These are phyloP conservation scores for Penicillium sp. DNA, from an alignment of 2,329 filamentous ascomycete species.

Conservation along the genomic window DNA sequence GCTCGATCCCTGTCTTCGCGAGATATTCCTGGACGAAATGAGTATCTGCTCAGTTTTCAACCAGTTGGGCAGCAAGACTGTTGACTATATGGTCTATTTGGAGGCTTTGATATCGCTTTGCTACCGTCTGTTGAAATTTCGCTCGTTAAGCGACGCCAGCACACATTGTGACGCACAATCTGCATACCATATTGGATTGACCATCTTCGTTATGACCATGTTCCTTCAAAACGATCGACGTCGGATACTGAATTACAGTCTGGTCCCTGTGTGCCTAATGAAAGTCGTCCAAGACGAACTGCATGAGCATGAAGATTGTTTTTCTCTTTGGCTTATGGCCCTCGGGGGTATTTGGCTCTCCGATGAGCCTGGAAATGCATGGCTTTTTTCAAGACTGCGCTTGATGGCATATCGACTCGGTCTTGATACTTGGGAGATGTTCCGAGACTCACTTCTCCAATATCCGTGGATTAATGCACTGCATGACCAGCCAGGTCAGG, in stretches of 20 bases:
- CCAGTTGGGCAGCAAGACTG: neutral
- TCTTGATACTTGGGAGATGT: neutral
- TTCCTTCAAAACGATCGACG: neutral
- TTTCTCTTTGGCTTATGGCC: neutral
- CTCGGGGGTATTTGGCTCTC: neutral
- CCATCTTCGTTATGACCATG: neutral
- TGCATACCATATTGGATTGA: neutral
- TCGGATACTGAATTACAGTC: neutral
- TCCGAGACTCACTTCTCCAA: neutral
- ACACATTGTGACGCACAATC: neutral
- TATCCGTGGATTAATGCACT: neutral
- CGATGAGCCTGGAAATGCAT: neutral
- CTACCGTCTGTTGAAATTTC: conserved; percentile 7
- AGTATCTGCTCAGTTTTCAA: conserved; percentile 3
- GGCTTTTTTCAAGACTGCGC: neutral
- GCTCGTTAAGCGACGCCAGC: neutral
- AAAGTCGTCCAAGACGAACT: neutral
- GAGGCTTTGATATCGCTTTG: conserved; percentile 10
- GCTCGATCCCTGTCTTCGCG: conserved; percentile 2
- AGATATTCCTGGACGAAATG: conserved; percentile 1
- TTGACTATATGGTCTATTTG: conserved; percentile 4
- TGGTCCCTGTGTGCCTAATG: neutral
- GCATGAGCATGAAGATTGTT: neutral
- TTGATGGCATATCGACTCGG: neutral
- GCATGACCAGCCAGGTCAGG: neutral